A percentile compares a stretch with the other conserved stretches of the same genome.
Evolutionary conservation across 2,329 filamentous ascomycete species (phyloP).

Genomic region (Chaetomium sp.): DNA sequence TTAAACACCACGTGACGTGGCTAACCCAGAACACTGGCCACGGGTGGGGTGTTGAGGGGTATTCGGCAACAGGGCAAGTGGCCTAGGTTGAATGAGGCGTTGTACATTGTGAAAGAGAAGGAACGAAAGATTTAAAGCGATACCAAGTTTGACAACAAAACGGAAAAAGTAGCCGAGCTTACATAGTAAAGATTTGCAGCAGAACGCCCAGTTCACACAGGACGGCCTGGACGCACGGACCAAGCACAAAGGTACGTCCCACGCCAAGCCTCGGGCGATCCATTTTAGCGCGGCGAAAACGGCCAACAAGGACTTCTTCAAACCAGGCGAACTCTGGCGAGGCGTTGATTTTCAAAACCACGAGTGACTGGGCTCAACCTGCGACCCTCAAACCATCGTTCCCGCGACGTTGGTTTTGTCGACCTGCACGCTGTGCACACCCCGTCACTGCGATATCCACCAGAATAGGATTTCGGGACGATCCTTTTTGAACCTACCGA

Average conservation of each 20-base stretch:
- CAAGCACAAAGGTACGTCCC: slow-evolving; percentile 6
- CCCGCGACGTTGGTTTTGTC: not conserved
- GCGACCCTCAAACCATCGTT: not conserved
- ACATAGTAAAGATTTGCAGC: too few relatives aligned
- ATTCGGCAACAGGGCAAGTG: not conserved
- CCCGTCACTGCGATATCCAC: not conserved
- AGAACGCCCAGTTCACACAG: not conserved
- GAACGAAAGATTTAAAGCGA: too few relatives aligned
- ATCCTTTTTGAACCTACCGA: too few relatives aligned
- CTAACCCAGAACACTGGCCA: not conserved
- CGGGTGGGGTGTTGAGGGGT: not conserved
- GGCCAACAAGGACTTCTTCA: slow-evolving; percentile 18
- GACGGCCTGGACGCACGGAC: slow-evolving; percentile 4
- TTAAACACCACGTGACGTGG: slow-evolving; percentile 6
- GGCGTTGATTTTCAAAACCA: not conserved
- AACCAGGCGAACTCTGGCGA: slow-evolving; percentile 17
- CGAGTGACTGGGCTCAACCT: not conserved
- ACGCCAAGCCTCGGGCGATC: slow-evolving; percentile 15
- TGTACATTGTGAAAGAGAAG: too few relatives aligned
- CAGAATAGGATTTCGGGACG: not conserved
- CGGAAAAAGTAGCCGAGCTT: too few relatives aligned
- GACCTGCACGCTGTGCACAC: slow-evolving; percentile 6
- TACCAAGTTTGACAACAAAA: too few relatives aligned
- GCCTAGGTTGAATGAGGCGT: too few relatives aligned
- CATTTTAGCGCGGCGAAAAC: slow-evolving; percentile 20